Percentiles rank a stretch among this genome's conserved stretches.
Conservation (phyloP, 1,284 basidiomycete species). For the Psilocybe mexicana region DNA sequence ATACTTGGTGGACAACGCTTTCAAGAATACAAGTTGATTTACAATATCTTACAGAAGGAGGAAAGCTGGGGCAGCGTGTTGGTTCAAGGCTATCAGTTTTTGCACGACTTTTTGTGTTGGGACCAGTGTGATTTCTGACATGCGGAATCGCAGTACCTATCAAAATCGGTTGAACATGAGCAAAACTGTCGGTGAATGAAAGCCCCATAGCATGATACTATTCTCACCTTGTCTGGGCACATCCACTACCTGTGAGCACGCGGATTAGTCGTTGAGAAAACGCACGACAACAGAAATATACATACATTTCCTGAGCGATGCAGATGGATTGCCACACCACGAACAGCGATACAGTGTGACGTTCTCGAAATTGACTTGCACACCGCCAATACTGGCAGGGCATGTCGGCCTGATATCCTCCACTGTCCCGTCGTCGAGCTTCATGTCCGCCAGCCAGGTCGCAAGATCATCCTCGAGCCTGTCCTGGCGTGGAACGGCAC, state of each 20-base stretch:
- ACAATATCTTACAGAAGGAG: no score
- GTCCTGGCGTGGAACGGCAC: slow-evolving; percentile 16
- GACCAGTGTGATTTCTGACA: slow-evolving; percentile 28
- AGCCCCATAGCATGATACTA: not conserved
- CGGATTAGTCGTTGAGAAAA: not conserved
- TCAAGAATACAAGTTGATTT: no score
- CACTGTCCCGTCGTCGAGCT: slow-evolving; percentile 42
- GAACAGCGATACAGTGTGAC: slow-evolving; percentile 55
- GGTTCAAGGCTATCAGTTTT: not conserved
- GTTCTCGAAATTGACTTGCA: slow-evolving; percentile 43
- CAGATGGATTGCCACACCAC: slow-evolving; percentile 60
- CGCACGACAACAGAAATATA: not conserved
- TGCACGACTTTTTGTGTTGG: slow-evolving; percentile 22
- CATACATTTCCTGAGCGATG: slow-evolving; percentile 50
- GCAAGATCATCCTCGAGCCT: slow-evolving; percentile 54
- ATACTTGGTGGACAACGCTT: no score
- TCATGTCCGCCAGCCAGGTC: slow-evolving; percentile 53
- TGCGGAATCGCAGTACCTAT: slow-evolving; percentile 25
- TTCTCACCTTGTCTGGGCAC: slow-evolving; percentile 21
- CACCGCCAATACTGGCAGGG: slow-evolving; percentile 29
- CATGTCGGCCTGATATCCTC: slow-evolving; percentile 14
- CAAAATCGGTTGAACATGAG: not conserved
- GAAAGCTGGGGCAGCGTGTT: no score
- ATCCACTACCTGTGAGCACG: slow-evolving; percentile 21
- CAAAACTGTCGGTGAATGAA: not conserved